Conservation (phyloP, 345 rosid genomes). For the Eucalyptus pauciflora region DNA sequence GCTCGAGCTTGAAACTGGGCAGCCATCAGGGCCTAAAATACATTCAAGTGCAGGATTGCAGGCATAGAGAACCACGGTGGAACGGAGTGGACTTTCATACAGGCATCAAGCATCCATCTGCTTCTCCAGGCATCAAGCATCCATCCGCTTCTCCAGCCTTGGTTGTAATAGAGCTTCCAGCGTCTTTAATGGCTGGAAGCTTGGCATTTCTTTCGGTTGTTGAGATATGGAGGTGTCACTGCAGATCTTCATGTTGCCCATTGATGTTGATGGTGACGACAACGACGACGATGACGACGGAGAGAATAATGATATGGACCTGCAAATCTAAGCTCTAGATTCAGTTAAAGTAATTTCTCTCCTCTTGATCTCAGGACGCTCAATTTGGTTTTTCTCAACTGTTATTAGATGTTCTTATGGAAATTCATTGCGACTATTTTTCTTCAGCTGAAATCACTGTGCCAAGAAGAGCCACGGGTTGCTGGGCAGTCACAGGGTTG, state of each 20-base stretch:
- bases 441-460: neutral
- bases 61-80: conserved; percentile 46
- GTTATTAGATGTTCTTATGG: neutral
- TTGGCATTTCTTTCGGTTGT: neutral
- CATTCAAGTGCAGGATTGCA: conserved; percentile 39
- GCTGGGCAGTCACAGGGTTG: neutral
- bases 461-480: neutral
- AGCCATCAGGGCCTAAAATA: neutral
- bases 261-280: neutral
- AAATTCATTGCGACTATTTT: neutral
- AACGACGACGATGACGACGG: neutral
- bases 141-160: too few relatives aligned
- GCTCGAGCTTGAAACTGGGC: neutral
- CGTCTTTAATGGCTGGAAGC: neutral
- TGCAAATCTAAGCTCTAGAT: neutral
- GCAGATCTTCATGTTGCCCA: neutral
- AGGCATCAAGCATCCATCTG: too few relatives aligned
- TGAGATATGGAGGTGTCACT: neutral
- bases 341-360: neutral
- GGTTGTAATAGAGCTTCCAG: too few relatives aligned
- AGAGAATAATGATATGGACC: neutral
- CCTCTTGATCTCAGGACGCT: neutral
- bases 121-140: too few relatives aligned
- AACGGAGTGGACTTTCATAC: neutral
- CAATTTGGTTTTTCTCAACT: neutral